Evolutionary conservation across 441 rosid species (phyloP).

Genomic region (Syzygium malaccense): DNA sequence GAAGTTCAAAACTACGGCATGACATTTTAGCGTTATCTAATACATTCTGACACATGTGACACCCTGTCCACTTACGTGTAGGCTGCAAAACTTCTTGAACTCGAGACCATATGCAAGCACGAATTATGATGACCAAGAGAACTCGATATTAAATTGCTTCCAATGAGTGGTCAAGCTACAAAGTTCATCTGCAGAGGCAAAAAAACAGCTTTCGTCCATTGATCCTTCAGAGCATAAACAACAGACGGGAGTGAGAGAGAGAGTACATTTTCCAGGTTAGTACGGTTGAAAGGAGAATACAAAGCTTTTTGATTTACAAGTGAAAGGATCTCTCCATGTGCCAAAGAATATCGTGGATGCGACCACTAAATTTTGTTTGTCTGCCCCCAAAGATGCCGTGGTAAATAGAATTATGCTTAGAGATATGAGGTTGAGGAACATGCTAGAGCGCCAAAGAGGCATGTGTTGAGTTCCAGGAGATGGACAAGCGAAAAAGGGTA

Average conservation of each 20-base stretch:
- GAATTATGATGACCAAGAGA: neutral
- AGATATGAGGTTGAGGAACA: neutral
- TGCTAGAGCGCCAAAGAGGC: neutral
- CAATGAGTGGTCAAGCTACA: neutral
- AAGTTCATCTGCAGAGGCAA: neutral
- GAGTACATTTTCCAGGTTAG: neutral
- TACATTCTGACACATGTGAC: neutral
- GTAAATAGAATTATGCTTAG: neutral
- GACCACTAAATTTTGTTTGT: neutral
- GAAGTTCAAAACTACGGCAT: neutral
- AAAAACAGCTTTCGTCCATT: neutral
- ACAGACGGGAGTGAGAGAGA: neutral
- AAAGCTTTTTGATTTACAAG: too few relatives aligned
- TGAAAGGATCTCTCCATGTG: too few relatives aligned
- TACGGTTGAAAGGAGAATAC: neutral
- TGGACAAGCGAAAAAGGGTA: neutral
- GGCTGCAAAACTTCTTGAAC: too few relatives aligned
- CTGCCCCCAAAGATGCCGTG: neutral
- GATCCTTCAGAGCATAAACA: neutral
- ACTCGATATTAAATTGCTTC: neutral
- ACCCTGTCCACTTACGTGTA: too few relatives aligned
- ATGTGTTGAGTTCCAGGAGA: neutral
- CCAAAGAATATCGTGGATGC: too few relatives aligned
- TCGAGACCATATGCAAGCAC: neutral
- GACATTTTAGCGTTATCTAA: neutral